These are phyloP conservation scores for Clitoria ternatea DNA, from an alignment of 306 rosid species.

Conservation along the genomic window DNA sequence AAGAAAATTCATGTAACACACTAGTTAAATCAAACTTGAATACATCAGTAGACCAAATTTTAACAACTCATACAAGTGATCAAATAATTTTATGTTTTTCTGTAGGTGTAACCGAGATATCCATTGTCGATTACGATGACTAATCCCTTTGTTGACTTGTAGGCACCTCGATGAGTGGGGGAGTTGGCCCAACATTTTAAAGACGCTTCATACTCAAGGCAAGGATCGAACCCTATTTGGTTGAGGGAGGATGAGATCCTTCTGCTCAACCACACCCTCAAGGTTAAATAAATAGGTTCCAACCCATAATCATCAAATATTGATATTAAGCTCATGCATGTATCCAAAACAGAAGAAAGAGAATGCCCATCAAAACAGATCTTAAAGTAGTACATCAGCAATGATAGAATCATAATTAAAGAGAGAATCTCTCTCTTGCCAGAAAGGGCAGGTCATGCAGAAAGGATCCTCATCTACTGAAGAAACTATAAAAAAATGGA, in stretches of 20 bases:
- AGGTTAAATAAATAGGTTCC: neutral
- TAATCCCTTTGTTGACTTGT: too few relatives aligned
- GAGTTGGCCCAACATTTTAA: too few relatives aligned
- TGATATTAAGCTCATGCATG: neutral
- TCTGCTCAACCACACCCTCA: too few relatives aligned
- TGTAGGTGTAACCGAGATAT: too few relatives aligned
- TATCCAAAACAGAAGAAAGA: constrained; percentile 5
- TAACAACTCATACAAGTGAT: neutral
- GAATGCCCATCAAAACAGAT: neutral
- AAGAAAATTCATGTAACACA: neutral
- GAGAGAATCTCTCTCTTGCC: neutral
- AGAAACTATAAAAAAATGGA: constrained; percentile 12
- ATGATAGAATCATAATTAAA: neutral
- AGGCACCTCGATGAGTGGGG: too few relatives aligned
- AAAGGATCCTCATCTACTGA: neutral
- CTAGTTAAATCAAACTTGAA: neutral
- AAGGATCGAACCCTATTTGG: too few relatives aligned
- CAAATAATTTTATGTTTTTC: too few relatives aligned
- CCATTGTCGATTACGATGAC: too few relatives aligned
- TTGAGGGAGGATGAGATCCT: too few relatives aligned
- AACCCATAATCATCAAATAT: neutral
- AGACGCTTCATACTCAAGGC: too few relatives aligned
- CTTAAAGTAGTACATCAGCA: neutral
- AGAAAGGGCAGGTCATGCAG: neutral
- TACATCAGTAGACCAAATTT: neutral